A percentile compares a stretch with the other conserved stretches of the same genome.
Evolutionary conservation across 768 basidiomycete species (phyloP).

Genomic region (Mycena olivaceomarginata): DNA sequence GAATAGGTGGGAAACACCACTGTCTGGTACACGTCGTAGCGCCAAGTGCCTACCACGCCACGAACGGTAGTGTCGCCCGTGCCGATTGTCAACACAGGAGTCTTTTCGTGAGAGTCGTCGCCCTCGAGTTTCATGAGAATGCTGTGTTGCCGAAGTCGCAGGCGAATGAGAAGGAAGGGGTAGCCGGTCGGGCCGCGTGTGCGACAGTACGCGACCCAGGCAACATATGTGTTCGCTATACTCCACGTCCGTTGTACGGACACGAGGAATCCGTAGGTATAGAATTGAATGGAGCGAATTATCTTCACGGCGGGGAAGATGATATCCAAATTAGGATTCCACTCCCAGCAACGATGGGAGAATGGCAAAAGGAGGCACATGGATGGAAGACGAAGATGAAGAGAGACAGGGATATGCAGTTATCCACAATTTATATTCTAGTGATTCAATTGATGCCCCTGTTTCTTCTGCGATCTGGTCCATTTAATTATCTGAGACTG

Average conservation of each 20-base stretch:
- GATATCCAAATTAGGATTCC: background rate
- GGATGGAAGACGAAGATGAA: background rate
- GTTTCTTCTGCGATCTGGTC: too few species aligned
- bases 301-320: background rate
- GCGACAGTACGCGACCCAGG: constrained; percentile 25
- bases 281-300: background rate
- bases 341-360: constrained; percentile 20
- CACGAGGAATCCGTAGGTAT: background rate
- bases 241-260: background rate
- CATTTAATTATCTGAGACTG: too few species aligned
- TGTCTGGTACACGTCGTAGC: constrained; percentile 32
- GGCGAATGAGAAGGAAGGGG: constrained; percentile 22
- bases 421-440: too few species aligned
- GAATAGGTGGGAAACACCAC: background rate
- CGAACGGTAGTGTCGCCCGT: background rate
- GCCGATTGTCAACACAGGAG: background rate
- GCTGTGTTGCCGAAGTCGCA: background rate
- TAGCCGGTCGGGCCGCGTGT: constrained; percentile 20
- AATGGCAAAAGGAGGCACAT: background rate
- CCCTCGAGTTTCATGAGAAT: constrained; percentile 22
- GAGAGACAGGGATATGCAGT: too few species aligned
- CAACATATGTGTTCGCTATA: background rate
- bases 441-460: too few species aligned
- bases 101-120: constrained; percentile 11
- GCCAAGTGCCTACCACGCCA: constrained; percentile 17